phyloP scores from a whole-genome alignment of 805 yeast species.

The Metschnikowia cerradonensis region DNA sequence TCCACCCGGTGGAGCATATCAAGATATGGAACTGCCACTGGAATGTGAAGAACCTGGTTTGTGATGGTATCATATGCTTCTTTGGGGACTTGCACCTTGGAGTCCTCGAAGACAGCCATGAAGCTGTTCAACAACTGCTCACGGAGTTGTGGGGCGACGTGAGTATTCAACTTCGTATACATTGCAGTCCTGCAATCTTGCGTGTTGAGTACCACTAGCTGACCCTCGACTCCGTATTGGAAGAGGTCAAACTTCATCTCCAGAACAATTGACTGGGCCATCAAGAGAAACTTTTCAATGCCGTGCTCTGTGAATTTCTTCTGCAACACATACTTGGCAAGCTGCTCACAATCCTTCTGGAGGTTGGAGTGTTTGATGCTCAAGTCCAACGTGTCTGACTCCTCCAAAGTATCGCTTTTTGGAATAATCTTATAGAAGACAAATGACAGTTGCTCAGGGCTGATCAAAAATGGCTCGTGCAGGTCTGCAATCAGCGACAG shows the following conservation, averaged over 20 bases:
- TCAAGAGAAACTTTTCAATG: conserved; percentile 18
- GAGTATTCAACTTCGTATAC: conserved; percentile 1
- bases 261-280: conserved; percentile 18
- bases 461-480: conserved; percentile 43
- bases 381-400: conserved; percentile 39
- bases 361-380: conserved; percentile 45
- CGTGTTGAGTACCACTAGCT: conserved; percentile 19
- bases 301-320: conserved; percentile 1
- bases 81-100: background rate
- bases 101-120: background rate
- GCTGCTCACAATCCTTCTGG: conserved; percentile 39
- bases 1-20: conserved; percentile 59
- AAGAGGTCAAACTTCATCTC: conserved; percentile 27
- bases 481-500: conserved; percentile 19
- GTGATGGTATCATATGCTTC: background rate
- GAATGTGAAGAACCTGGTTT: conserved; percentile 34
- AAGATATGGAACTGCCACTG: conserved; percentile 60
- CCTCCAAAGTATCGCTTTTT: conserved; percentile 14
- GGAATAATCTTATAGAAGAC: conserved; percentile 52
- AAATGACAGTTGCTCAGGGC: conserved; percentile 67
- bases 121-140: conserved; percentile 8
- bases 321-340: conserved; percentile 3
- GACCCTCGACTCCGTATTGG: conserved; percentile 24
- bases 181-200: conserved; percentile 15
- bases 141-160: conserved; percentile 10